Percentiles rank a stretch among this genome's conserved stretches.
Conservation (phyloP, 768 basidiomycete species). For the Glaciozyma antarctica region DNA sequence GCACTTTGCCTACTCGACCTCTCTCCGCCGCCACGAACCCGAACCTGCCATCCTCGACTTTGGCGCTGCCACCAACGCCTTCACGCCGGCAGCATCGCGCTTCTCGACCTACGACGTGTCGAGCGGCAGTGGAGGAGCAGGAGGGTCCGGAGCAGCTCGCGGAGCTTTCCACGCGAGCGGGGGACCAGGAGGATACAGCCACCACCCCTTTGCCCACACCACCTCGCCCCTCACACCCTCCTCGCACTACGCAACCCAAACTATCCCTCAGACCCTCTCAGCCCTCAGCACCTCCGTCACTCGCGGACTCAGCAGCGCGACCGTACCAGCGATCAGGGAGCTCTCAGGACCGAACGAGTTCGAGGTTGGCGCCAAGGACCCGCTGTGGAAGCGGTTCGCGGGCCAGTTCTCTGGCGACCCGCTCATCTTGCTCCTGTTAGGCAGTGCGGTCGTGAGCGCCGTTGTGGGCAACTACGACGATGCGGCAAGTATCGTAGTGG, state of each 20-base stretch:
- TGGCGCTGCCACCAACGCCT: too few relatives aligned
- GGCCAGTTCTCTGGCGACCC: constrained; percentile 95
- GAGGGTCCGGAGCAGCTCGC: background rate
- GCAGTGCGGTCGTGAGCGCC: constrained; percentile 77
- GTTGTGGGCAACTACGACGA: constrained; percentile 94
- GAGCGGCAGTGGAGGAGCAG: background rate
- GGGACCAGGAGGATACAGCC: constrained; percentile 5
- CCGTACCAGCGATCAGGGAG: constrained; percentile 33
- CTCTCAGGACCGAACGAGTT: constrained; percentile 62
- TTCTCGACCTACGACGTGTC: too few relatives aligned
- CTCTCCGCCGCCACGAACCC: too few relatives aligned
- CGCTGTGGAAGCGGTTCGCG: constrained; percentile 72
- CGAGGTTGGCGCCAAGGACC: constrained; percentile 70
- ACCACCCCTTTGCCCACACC: constrained; percentile 30
- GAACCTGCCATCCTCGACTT: too few relatives aligned
- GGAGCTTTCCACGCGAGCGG: background rate
- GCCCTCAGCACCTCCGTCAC: constrained; percentile 17
- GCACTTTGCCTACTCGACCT: too few relatives aligned
- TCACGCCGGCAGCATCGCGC: too few relatives aligned
- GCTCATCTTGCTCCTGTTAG: constrained; percentile 78
- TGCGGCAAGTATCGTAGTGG: constrained; percentile 82
- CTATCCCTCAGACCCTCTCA: constrained; percentile 19
- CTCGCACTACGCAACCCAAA: constrained; percentile 21
- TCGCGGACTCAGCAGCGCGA: constrained; percentile 22
- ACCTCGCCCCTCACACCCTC: constrained; percentile 24